These are phyloP conservation scores for Prunus campanulata DNA, from an alignment of 306 rosid genomes.

Conservation along the genomic window DNA sequence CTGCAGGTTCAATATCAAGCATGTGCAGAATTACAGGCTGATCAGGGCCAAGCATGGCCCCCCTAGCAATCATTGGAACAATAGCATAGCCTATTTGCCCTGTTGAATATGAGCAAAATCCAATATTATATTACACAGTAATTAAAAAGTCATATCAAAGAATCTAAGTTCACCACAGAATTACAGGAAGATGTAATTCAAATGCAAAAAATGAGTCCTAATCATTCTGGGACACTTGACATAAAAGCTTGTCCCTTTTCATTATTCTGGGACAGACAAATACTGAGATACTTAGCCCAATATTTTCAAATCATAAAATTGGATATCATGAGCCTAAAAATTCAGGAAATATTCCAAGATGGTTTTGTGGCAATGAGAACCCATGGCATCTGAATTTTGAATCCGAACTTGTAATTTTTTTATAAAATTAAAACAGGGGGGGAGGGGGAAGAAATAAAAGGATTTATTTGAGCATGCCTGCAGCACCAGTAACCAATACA, in stretches of 20 bases:
- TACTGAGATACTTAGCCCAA: background rate
- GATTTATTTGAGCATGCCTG: conserved; percentile 52
- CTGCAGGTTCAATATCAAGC: conserved; percentile 66
- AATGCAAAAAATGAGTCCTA: background rate
- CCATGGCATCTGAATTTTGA: background rate
- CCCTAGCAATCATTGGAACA: conserved; percentile 78
- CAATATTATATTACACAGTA: background rate
- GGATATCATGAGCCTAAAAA: background rate
- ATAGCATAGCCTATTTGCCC: conserved; percentile 87
- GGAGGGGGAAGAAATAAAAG: background rate
- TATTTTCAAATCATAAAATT: background rate
- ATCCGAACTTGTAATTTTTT: background rate
- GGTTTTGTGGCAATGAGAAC: background rate
- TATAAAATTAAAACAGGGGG: background rate
- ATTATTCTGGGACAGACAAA: background rate
- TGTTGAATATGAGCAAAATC: conserved; percentile 21
- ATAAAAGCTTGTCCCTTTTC: background rate
- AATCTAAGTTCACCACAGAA: background rate
- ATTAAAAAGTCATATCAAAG: background rate
- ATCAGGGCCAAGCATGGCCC: conserved; percentile 63
- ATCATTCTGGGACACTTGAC: background rate
- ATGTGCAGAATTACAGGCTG: conserved; percentile 73
- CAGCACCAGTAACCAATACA: conserved; percentile 78
- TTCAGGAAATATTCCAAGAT: background rate
- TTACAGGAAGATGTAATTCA: background rate